phyloP scores from a whole-genome alignment of 2,329 filamentous ascomycete genomes.

The Ophiostoma populinum region DNA sequence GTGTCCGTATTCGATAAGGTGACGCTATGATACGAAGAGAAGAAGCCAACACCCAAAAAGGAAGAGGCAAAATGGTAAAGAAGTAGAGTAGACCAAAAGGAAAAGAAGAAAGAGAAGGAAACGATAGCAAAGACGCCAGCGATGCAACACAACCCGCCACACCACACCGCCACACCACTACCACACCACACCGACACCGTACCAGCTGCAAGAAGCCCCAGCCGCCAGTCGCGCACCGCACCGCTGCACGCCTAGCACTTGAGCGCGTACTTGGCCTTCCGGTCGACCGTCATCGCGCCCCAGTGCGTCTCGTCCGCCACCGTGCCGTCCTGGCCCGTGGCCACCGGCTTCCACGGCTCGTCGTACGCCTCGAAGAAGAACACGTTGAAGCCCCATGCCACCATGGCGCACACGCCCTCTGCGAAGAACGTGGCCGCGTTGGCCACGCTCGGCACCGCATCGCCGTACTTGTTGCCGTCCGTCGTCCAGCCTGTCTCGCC shows the following conservation, averaged over 20 bases:
- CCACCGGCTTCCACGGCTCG: slow-evolving; percentile 7
- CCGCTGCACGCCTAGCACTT: slow-evolving; percentile 1
- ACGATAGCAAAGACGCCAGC: no score
- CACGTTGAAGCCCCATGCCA: slow-evolving; percentile 8
- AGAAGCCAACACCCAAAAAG: no score
- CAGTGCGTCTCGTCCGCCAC: slow-evolving; percentile 8
- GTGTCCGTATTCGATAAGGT: no score
- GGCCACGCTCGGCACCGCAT: slow-evolving; percentile 3
- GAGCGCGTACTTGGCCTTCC: slow-evolving; percentile 7
- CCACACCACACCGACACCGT: neutral
- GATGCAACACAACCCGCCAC: no score
- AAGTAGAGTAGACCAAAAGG: no score
- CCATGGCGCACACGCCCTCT: slow-evolving; percentile 6
- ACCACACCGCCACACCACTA: no score
- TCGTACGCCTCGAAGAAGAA: slow-evolving; percentile 10
- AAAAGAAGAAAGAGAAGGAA: no score
- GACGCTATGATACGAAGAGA: no score
- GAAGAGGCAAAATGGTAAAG: no score
- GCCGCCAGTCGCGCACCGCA: no score
- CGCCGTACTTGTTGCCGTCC: slow-evolving; percentile 4
- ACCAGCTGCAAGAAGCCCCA: neutral
- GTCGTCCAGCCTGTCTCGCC: slow-evolving; percentile 9
- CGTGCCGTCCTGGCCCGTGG: slow-evolving; percentile 5
- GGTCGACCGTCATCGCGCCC: slow-evolving; percentile 9
- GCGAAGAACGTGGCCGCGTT: slow-evolving; percentile 5